Conservation (phyloP, 2,329 filamentous ascomycete species). For the Neurospora sp. region DNA sequence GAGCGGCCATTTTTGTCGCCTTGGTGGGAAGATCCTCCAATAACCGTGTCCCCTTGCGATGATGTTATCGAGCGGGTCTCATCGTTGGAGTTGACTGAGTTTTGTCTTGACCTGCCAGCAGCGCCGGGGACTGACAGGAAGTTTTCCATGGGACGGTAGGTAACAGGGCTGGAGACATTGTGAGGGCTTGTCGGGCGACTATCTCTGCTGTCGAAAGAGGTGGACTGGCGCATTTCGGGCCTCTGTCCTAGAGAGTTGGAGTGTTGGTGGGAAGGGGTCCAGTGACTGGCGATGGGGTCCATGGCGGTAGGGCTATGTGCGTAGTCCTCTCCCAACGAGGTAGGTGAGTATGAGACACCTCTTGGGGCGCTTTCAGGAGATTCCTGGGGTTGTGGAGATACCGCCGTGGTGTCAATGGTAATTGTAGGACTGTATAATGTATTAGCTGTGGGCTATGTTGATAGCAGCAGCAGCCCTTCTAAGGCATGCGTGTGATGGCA, state of each 20-base stretch:
- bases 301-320: slow-evolving; percentile 29
- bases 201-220: slow-evolving; percentile 56
- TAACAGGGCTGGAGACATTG: slow-evolving; percentile 55
- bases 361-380: slow-evolving; percentile 21
- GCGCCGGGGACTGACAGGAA: slow-evolving; percentile 59
- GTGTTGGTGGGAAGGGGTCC: slow-evolving; percentile 20
- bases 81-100: slow-evolving; percentile 61
- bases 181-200: slow-evolving; percentile 62
- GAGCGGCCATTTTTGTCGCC: slow-evolving; percentile 30
- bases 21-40: slow-evolving; percentile 36
- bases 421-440: slow-evolving; percentile 37
- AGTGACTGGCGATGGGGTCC: slow-evolving; percentile 22
- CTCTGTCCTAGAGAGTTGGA: slow-evolving; percentile 17
- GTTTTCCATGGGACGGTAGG: slow-evolving; percentile 37
- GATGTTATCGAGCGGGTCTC: slow-evolving; percentile 46
- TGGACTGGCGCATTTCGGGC: slow-evolving; percentile 42
- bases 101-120: slow-evolving; percentile 48
- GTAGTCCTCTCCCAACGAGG: slow-evolving; percentile 27
- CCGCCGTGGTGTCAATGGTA: slow-evolving; percentile 42
- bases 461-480: background rate
- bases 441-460: background rate
- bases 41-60: slow-evolving; percentile 54
- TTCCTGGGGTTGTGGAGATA: slow-evolving; percentile 21
- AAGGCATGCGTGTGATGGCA: background rate
- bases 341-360: slow-evolving; percentile 23